Evolutionary conservation across 2,329 filamentous ascomycete genomes (phyloP).

Genomic region (Calonectria fujianensis): DNA sequence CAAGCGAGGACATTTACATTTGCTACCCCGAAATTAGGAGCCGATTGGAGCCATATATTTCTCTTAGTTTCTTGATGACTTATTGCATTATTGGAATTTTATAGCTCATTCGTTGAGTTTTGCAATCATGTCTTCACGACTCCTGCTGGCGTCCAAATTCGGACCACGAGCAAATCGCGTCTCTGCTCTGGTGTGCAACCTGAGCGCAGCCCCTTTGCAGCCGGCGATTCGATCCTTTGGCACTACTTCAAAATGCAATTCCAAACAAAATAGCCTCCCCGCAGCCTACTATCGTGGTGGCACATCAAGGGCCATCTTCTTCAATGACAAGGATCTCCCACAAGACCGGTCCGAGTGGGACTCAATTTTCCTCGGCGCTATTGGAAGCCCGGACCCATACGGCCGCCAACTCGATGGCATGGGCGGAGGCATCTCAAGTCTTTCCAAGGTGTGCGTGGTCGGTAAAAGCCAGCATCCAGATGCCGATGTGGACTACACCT

Average conservation of each 20-base stretch:
- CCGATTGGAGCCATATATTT: neutral
- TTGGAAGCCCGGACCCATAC: constrained; percentile 78
- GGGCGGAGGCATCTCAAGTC: constrained; percentile 78
- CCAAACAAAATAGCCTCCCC: constrained; percentile 58
- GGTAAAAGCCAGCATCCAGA: constrained; percentile 62
- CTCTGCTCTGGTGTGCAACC: neutral
- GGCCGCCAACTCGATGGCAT: constrained; percentile 82
- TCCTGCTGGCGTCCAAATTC: neutral
- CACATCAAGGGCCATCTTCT: constrained; percentile 76
- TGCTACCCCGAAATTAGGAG: neutral
- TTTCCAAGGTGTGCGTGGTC: constrained; percentile 81
- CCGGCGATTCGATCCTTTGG: neutral
- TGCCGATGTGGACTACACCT: constrained; percentile 68
- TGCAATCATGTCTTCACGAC: neutral
- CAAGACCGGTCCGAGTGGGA: constrained; percentile 46
- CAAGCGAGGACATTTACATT: no score
- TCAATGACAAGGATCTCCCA: constrained; percentile 39
- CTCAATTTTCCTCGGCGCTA: constrained; percentile 71
- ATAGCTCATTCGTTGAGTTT: no score
- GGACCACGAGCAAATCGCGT: neutral
- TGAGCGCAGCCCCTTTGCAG: neutral
- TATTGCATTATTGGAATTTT: neutral
- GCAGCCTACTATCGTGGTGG: constrained; percentile 79
- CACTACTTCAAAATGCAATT: neutral
- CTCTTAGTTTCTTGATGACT: no score